Evolutionary conservation across 805 yeast genomes (phyloP).

Genomic region (Kuraishia cidri): DNA sequence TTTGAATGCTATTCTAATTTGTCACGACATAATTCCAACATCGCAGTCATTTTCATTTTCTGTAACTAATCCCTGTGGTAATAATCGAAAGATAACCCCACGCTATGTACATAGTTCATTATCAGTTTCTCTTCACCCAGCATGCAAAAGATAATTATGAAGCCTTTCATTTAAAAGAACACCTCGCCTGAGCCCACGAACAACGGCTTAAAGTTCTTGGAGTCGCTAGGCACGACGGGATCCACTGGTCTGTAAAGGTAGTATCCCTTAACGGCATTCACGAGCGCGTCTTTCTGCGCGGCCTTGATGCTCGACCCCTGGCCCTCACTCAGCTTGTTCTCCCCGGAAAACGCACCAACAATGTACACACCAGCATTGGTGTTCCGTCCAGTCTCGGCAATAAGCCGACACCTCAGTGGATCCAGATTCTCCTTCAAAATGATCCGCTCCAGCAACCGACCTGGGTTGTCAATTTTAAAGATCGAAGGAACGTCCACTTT

Average conservation of each 20-base stretch:
- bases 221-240: conserved; percentile 55
- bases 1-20: too few relatives aligned
- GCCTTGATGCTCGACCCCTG: conserved; percentile 85
- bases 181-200: conserved; percentile 25
- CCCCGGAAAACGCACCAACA: conserved; percentile 86
- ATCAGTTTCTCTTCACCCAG: too few relatives aligned
- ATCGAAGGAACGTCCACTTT: conserved; percentile 64
- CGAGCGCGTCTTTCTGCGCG: conserved; percentile 89
- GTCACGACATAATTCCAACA: too few relatives aligned
- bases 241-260: conserved; percentile 81
- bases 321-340: conserved; percentile 83
- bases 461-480: conserved; percentile 79
- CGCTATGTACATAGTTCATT: too few relatives aligned
- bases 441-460: conserved; percentile 70
- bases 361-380: conserved; percentile 79
- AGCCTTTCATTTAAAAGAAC: conserved; percentile 10
- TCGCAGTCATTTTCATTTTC: too few relatives aligned
- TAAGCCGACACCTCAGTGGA: conserved; percentile 69
- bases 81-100: too few relatives aligned
- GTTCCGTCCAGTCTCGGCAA: conserved; percentile 90
- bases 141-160: too few relatives aligned
- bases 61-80: too few relatives aligned
- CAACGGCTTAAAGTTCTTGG: conserved; percentile 21
- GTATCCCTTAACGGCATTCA: conserved; percentile 84
- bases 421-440: conserved; percentile 69